Conservation (phyloP, 2,329 filamentous ascomycete species). For the Arthrinium phaeospermum region DNA sequence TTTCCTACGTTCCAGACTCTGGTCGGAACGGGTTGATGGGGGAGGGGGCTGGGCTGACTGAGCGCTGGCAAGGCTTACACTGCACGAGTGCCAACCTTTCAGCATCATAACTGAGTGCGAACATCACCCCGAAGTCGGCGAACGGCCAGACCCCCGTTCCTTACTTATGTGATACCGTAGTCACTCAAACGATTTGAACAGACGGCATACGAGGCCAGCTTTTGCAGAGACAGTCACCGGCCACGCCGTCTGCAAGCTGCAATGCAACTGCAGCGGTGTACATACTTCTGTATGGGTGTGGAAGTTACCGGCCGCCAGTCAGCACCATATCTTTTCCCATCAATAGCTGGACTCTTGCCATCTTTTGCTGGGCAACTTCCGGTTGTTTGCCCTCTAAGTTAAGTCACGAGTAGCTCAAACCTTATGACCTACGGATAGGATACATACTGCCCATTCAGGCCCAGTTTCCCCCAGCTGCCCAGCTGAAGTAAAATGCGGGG, state of each 20-base stretch:
- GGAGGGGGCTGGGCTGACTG: not conserved
- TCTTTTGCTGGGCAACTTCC: not conserved
- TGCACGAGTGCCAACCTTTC: not conserved
- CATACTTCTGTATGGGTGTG: not conserved
- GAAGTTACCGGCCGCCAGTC: not conserved
- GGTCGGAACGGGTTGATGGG: not conserved
- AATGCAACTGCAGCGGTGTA: not conserved
- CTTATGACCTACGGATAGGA: not conserved
- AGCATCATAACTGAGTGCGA: not conserved
- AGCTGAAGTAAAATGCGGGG: conserved; percentile 1
- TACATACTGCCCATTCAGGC: not conserved
- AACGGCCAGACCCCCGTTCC: not conserved
- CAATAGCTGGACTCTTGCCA: not conserved
- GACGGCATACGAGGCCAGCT: not conserved
- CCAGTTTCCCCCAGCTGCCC: not conserved
- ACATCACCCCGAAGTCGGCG: not conserved
- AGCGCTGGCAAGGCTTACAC: not conserved
- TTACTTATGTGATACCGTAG: not conserved
- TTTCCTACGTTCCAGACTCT: not conserved
- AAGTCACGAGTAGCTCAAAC: not conserved
- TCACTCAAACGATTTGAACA: not conserved
- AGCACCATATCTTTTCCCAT: not conserved
- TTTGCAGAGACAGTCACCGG: not conserved
- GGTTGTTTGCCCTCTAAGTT: not conserved
- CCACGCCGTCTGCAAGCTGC: conserved; percentile 9